Evolutionary conservation across 306 rosid genomes (phyloP), one percentile per base, ranked within the genome.

Genomic region (Inga oerstediana): DNA sequence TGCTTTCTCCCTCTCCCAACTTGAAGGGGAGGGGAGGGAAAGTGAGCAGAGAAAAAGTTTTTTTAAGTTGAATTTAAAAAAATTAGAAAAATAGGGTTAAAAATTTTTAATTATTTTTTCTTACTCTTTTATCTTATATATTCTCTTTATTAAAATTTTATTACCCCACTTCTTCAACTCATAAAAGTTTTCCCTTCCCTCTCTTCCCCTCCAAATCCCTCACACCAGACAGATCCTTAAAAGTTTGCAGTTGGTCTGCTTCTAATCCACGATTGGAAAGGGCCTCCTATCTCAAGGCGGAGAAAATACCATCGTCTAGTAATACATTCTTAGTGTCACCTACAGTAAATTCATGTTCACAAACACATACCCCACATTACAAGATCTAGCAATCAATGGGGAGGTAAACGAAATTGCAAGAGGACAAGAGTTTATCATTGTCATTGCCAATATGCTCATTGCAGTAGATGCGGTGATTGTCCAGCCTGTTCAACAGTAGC

Each of bases 361-460:
- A 69, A 96, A 96, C 35, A 98, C 99, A 64, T 93, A 96, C 59
- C 99, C 99, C 83, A 93, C 97, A 79, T 96, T 96, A 87, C 99
- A 51, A 44, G 7, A 16, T 51, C 97, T 91, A 93, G 97, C 92
- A 96, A 92, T 96, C 98, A 68, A 96, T 96, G 72, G 98, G 99
- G n/a, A 96, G 97, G 64, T 96, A 93, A 0, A 96, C 90, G 56
- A 96, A 96, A 86, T 96, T 97, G 70, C 89, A 93, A 77, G 97
- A 87, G 15, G 99, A 96, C 66, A 89, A 81, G 7, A 92, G 97
- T 83, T 85, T 91, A 69, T 87, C 83, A 10, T 84, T 81, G 84
- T 58, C 85, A 66, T 7, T 10, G 51, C 72, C 83, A 34, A 94
- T 84, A 86, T 92, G 93, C 45, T 96, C 92, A 84, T 96, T 96